phyloP scores from a whole-genome alignment of 768 basidiomycete genomes.

The Podaxis sp. region DNA sequence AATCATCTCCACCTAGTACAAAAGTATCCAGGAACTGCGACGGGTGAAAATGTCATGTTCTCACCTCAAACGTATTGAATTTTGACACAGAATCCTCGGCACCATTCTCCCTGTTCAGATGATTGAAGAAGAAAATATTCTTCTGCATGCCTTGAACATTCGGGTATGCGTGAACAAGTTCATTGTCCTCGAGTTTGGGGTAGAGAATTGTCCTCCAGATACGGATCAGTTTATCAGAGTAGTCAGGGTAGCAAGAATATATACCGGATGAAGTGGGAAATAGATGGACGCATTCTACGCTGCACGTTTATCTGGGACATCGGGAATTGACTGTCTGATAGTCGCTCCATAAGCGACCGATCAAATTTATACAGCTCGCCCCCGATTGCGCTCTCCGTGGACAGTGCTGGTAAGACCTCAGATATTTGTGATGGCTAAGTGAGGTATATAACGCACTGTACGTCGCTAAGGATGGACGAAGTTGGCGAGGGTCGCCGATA shows the following conservation, averaged over 20 bases:
- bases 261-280: slow-evolving; percentile 62
- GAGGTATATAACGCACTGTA: slow-evolving; percentile 42
- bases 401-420: slow-evolving; percentile 46
- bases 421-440: slow-evolving; percentile 2
- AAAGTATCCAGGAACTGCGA: background rate
- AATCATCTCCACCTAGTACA: slow-evolving; percentile 41
- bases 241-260: slow-evolving; percentile 1
- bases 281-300: slow-evolving; percentile 71
- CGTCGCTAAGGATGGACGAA: slow-evolving; percentile 66
- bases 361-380: slow-evolving; percentile 61
- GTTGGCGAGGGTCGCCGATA: slow-evolving; percentile 80
- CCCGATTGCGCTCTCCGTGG: slow-evolving; percentile 65
- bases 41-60: slow-evolving; percentile 3
- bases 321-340: slow-evolving; percentile 51
- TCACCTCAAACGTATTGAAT: slow-evolving; percentile 52
- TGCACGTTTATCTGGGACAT: slow-evolving; percentile 77
- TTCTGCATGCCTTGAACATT: slow-evolving; percentile 38
- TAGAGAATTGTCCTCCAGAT: slow-evolving; percentile 56
- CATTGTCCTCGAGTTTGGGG: slow-evolving; percentile 57
- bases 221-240: background rate
- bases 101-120: too few relatives aligned
- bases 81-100: too few relatives aligned
- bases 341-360: slow-evolving; percentile 74
- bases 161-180: slow-evolving; percentile 48
- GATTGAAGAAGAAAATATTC: too few relatives aligned